These are phyloP conservation scores for Basidiobolus meristosporus DNA, from an alignment of 371 early-diverging fungal species.

Conservation along the genomic window DNA sequence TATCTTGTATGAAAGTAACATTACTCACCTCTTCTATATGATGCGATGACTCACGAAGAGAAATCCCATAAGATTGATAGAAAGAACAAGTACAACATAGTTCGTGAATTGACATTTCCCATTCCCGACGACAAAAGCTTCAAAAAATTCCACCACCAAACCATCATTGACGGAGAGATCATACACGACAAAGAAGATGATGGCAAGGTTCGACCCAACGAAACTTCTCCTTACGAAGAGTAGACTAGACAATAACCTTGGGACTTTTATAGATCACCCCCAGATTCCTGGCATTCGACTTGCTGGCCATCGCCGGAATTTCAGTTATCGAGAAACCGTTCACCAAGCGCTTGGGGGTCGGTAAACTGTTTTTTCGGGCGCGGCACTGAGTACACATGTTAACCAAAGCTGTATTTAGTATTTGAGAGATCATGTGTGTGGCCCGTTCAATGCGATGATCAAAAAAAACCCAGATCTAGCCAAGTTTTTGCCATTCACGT, in stretches of 20 bases:
- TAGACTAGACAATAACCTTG: background rate
- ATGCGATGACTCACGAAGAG: background rate
- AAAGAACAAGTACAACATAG: constrained; percentile 56
- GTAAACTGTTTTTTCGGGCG: constrained; percentile 4
- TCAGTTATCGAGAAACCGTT: constrained; percentile 27
- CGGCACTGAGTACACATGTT: background rate
- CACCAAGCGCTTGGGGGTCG: constrained; percentile 53
- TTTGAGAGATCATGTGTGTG: constrained; percentile 34
- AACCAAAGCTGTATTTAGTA: constrained; percentile 15
- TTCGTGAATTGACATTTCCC: constrained; percentile 49
- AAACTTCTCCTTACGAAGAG: background rate
- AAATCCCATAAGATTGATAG: constrained; percentile 51
- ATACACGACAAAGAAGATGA: constrained; percentile 48
- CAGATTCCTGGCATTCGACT: constrained; percentile 56
- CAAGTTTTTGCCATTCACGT: constrained; percentile 37
- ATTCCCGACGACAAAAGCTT: constrained; percentile 18
- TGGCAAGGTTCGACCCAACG: constrained; percentile 20
- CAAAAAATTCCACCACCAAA: constrained; percentile 36
- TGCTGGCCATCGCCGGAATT: constrained; percentile 31
- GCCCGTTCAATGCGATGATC: constrained; percentile 38
- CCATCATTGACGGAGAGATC: constrained; percentile 87
- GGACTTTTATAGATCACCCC: constrained; percentile 10
- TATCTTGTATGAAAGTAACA: constrained; percentile 27
- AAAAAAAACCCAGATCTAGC: constrained; percentile 15
- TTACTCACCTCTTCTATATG: constrained; percentile 1